phyloP scores from a whole-genome alignment of 2,329 filamentous ascomycete genomes.

The Metarhizium guizhouense region DNA sequence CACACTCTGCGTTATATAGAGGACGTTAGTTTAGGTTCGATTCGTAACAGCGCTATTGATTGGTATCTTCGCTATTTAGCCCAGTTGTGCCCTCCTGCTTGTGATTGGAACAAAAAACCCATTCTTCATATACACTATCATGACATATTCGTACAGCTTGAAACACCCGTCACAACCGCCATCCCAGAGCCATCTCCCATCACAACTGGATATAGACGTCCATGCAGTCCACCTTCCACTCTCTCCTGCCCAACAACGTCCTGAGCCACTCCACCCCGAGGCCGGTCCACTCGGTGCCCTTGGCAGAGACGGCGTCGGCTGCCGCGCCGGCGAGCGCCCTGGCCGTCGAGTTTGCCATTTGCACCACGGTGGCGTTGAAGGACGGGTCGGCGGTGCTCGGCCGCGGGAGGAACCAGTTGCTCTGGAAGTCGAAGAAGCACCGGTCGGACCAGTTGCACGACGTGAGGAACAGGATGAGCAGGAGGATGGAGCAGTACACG shows the following conservation, averaged over 20 bases:
- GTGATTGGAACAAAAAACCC: not conserved
- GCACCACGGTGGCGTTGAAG: conserved; percentile 41
- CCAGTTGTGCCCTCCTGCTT: no score
- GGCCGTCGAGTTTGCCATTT: conserved; percentile 60
- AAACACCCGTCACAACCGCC: no score
- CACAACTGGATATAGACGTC: conserved; percentile 71
- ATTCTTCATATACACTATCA: not conserved
- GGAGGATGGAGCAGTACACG: conserved; percentile 93
- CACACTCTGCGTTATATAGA: no score
- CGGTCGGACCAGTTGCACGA: conserved; percentile 83
- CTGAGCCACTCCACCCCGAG: conserved; percentile 80
- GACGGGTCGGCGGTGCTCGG: conserved; percentile 26
- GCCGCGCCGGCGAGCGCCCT: conserved; percentile 58
- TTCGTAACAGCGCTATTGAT: no score
- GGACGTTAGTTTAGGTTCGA: no score
- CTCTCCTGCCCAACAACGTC: conserved; percentile 68
- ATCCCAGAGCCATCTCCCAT: not conserved
- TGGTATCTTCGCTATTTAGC: no score
- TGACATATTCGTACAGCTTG: not conserved
- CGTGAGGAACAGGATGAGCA: conserved; percentile 88
- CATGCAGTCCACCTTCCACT: conserved; percentile 87
- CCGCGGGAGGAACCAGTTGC: conserved; percentile 89
- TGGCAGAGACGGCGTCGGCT: conserved; percentile 49
- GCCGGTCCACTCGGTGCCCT: conserved; percentile 60
- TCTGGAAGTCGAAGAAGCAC: conserved; percentile 86